Evolutionary conservation across 2,329 filamentous ascomycete genomes (phyloP), one percentile per base, ranked within the genome.

Genomic region (Monilinia laxa): DNA sequence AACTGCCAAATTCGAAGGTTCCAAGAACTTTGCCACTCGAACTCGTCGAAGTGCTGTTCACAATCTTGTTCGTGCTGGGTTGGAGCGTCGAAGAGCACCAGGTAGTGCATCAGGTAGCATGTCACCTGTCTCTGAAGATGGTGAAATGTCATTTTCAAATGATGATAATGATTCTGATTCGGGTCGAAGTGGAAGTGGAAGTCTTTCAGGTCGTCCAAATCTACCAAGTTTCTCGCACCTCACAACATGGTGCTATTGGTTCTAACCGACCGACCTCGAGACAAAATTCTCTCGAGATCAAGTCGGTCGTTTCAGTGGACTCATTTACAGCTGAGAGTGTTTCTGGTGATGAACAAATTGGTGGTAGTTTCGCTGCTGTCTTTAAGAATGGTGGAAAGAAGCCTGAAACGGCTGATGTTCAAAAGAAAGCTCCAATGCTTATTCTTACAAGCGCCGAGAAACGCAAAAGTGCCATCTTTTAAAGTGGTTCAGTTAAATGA

Each of bases 1-100:
- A 1, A 98, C 94, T 11, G 89, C 92, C 72, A 97, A 93, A 81
- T 87, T 94, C 70, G 94, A 98, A 78, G 95, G 94, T 31, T 97
- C 94, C 87, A 89, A 97, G 86, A 99, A 99, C 82, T 99, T 99
- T 80, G 90, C 91, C 14, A 88, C 93, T 66, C 93, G 95, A 69
- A 93, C 96, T 75, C 92, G 95, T 68, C 92, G 94, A 71, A 93
- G 91, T 73, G 95, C 95, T 35, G 88, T 99, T 55, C 89, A 93
- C 81, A 97, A 93, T 76, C 85, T 99, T 60, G 91, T 97, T 69
- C 91, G 91, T 71, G 94, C 94, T 64, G 93, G 94, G 20, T 85
- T 95, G 70, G 92, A 93, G 75, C 91, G 95, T 68, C 92, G 94
- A 66, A 85, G 81, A 68, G 82, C 85, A 83, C 90, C 85, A 80